A percentile compares a stretch with the other conserved stretches of the same genome.
Evolutionary conservation across 129 eudicot species (phyloP).

Genomic region (Glebionis coronaria): DNA sequence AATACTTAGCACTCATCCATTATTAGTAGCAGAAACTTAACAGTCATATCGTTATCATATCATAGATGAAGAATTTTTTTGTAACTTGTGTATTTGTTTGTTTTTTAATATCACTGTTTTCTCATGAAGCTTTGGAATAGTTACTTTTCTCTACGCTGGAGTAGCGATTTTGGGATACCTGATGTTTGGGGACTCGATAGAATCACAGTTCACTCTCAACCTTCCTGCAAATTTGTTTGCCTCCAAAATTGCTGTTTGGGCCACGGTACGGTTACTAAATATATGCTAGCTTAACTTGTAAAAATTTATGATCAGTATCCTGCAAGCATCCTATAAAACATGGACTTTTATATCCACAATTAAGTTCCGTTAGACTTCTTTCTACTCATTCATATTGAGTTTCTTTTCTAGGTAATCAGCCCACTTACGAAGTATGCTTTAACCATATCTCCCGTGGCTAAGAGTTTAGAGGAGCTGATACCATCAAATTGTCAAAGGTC

Average conservation of each 20-base stretch:
- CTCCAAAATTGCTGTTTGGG: conserved; percentile 86
- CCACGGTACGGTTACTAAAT: conserved; percentile 52
- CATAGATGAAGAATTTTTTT: background rate
- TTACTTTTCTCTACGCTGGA: conserved; percentile 70
- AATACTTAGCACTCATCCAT: background rate
- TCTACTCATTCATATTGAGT: conserved; percentile 10
- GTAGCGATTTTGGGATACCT: conserved; percentile 71
- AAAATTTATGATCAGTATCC: background rate
- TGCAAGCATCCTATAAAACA: background rate
- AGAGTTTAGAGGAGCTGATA: conserved; percentile 80
- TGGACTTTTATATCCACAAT: background rate
- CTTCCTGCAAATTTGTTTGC: conserved; percentile 67
- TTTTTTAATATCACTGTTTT: background rate
- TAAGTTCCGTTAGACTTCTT: background rate
- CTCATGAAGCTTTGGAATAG: conserved; percentile 58
- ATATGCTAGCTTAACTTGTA: too few species aligned
- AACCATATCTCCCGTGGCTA: conserved; percentile 85
- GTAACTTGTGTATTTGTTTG: background rate
- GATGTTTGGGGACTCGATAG: conserved; percentile 71
- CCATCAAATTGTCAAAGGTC: conserved; percentile 46
- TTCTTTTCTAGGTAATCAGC: conserved; percentile 71
- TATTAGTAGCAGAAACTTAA: background rate
- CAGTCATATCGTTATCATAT: background rate
- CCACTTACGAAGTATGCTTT: conserved; percentile 93
- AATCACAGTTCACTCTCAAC: conserved; percentile 88